These are phyloP conservation scores for Penicillium sp. DNA, from an alignment of 2,329 filamentous ascomycete genomes.

Conservation along the genomic window DNA sequence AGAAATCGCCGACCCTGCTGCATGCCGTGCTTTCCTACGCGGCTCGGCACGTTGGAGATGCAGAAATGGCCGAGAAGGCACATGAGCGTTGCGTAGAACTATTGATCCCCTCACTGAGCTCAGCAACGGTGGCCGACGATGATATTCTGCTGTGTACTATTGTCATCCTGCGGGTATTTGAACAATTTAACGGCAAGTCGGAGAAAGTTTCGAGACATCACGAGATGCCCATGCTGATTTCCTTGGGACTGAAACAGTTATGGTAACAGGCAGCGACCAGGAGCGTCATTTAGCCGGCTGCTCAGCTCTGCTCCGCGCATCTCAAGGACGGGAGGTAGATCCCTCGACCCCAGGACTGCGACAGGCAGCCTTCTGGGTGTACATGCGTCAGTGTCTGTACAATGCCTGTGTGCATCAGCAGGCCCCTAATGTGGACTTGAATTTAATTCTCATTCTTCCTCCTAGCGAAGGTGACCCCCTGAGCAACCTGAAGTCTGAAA, in stretches of 20 bases:
- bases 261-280: slow-evolving; percentile 10
- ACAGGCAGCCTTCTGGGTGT: slow-evolving; percentile 13
- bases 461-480: slow-evolving; percentile 4
- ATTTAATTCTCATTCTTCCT: slow-evolving; percentile 7
- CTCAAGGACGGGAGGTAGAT: slow-evolving; percentile 10
- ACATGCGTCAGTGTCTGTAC: slow-evolving; percentile 13
- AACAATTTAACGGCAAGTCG: slow-evolving; percentile 23
- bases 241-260: slow-evolving; percentile 4
- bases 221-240: slow-evolving; percentile 1
- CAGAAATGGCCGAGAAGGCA: slow-evolving; percentile 11
- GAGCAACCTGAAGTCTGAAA: slow-evolving; percentile 9
- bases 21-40: slow-evolving; percentile 11
- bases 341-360: slow-evolving; percentile 9
- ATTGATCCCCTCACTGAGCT: slow-evolving; percentile 11
- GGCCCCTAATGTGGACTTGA: slow-evolving; percentile 11
- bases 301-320: slow-evolving; percentile 11
- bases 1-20: slow-evolving; percentile 10
- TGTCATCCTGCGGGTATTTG: slow-evolving; percentile 25
- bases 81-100: slow-evolving; percentile 8
- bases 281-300: slow-evolving; percentile 14
- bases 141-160: slow-evolving; percentile 24
- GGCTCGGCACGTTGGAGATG: slow-evolving; percentile 10
- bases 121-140: slow-evolving; percentile 12
- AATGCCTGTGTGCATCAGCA: slow-evolving; percentile 12
- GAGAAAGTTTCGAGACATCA: background rate